Evolutionary conservation across 106 monocot genomes (phyloP), one percentile per base, ranked within the genome.

Genomic region (Ottelia alismoides): DNA sequence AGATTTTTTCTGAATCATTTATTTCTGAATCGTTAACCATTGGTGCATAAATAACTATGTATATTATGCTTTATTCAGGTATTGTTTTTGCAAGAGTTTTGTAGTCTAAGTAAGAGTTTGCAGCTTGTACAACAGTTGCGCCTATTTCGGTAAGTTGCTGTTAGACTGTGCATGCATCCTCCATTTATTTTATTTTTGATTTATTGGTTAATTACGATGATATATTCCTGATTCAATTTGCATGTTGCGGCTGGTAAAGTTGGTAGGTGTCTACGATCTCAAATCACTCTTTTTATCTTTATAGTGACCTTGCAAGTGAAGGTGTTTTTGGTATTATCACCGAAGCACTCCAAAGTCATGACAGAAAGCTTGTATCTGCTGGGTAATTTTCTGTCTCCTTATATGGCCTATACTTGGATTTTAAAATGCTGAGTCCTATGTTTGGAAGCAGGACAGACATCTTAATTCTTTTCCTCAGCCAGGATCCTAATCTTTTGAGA

Each of bases 321-420:
- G 96, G 88, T 26, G 64, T 96, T 43, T 89, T 96, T 75, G 96
- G 85, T 54, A 89, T 89, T 29, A 74, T 96, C 30, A 82, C 85
- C 40, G 72, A 85, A 53, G 70, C 74, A 40, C 55, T 96, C 53
- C 73, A 82, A 60, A 89, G 85, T 74, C 65, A 82, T 62, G 85
- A 96, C 52, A 89, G 59, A 53, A 82, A 89, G 48, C 84, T 85
- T 61, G 66, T 89, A 31, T 85, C 74, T 31, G 79, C 79, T n/a
- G 96, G 88, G 96, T 96, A 84, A 52, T 7, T 31, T 14, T 27
- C 53, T 16, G 6, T 44, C 56, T 19, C 4, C 30, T 43, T 47
- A 25, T 49, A 49, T 28, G 22, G 0, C n/a, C 22, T 29, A 21
- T 29, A 21, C 20, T 47, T 49, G 43, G 16, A 43, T 7, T 7